Evolutionary conservation across 2,329 filamentous ascomycete genomes (phyloP).

Genomic region (Cladosporium sphaerospermum): DNA sequence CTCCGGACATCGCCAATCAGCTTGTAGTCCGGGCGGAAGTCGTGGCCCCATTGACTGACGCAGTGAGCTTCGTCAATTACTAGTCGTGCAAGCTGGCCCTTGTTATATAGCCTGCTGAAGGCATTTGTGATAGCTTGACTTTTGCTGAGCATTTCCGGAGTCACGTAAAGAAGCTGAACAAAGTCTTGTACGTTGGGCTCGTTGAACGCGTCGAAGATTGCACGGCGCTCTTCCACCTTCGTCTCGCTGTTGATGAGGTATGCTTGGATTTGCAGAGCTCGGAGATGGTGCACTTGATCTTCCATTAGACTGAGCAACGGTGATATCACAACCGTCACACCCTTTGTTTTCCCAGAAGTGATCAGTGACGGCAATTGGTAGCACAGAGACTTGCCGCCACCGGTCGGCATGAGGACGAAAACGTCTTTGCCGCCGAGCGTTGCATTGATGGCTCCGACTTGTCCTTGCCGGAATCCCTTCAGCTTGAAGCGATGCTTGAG

Average conservation of each 20-base stretch:
- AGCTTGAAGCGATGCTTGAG: conserved; percentile 79
- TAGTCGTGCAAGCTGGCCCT: conserved; percentile 72
- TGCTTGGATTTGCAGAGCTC: conserved; percentile 68
- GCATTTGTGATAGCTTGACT: conserved; percentile 62
- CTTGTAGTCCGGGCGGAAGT: conserved; percentile 96
- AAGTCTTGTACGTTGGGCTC: conserved; percentile 63
- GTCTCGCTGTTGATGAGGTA: conserved; percentile 76
- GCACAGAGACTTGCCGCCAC: conserved; percentile 92
- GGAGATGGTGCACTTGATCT: conserved; percentile 84
- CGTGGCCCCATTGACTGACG: conserved; percentile 98
- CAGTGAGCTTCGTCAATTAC: conserved; percentile 99
- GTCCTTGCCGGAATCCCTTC: conserved; percentile 80
- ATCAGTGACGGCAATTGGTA: conserved; percentile 91
- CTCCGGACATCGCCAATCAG: conserved; percentile 66
- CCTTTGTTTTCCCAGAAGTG: conserved; percentile 69
- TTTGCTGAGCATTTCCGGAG: conserved; percentile 91
- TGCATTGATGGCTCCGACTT: conserved; percentile 92
- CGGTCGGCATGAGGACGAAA: conserved; percentile 96
- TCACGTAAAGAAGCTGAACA: conserved; percentile 87
- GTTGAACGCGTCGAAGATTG: conserved; percentile 60
- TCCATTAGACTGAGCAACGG: conserved; percentile 94
- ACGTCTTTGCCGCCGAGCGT: conserved; percentile 81
- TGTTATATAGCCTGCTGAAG: conserved; percentile 62
- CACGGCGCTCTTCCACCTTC: conserved; percentile 53
- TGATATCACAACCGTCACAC: conserved; percentile 91